Evolutionary conservation across 2,329 filamentous ascomycete genomes (phyloP), one percentile per base, ranked within the genome.

Genomic region (Pestalotiopsis sp.): DNA sequence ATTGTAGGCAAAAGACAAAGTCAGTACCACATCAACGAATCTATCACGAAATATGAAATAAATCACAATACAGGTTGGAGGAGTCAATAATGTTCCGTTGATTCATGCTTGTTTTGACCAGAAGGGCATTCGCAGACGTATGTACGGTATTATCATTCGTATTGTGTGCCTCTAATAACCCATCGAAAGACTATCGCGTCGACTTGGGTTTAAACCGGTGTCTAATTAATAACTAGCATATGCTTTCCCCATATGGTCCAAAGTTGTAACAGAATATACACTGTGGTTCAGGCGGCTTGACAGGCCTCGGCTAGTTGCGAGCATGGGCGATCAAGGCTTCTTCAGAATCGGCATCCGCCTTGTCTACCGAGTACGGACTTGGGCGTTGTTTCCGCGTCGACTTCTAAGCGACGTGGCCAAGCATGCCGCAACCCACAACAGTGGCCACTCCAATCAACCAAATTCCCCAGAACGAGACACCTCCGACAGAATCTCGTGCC

Each of bases 401-500:
- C 13, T 14, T 49, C 41, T 3, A 49, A 14, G n/a, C n/a, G 14
- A n/a, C 41, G n/a, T 9, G 41, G 41, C 41, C 13, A 49, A 14
- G 13, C 41, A 49, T 14, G 41, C 41, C 41, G 41, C 13, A 14
- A 49, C 13, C 41, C 13, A 49, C 6, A 7, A 49, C 13, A 49
- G 41, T 49, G n/a, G 41, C 41, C 7, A 52, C 17, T n/a, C 20
- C 5, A 20, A 7, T n/a, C 52, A n/a, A 4, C 64, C 64, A 57
- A 58, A 67, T 3, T n/a, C 45, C 11, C 45, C 17, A 9, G 45
- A 36, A n/a, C n/a, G 5, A n/a, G 36, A 56, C 57, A 49, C 25
- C 23, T 11, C 41, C 63, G 45, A 63, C n/a, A 20, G 58, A 66
- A 13, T 14, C 52, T 49, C 64, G 58, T 41, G 64, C 52, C 13